Base-by-base conservation (phyloP, 495 filamentous ascomycete species). In the Pseudomonodictys pantanalensis region DNA sequence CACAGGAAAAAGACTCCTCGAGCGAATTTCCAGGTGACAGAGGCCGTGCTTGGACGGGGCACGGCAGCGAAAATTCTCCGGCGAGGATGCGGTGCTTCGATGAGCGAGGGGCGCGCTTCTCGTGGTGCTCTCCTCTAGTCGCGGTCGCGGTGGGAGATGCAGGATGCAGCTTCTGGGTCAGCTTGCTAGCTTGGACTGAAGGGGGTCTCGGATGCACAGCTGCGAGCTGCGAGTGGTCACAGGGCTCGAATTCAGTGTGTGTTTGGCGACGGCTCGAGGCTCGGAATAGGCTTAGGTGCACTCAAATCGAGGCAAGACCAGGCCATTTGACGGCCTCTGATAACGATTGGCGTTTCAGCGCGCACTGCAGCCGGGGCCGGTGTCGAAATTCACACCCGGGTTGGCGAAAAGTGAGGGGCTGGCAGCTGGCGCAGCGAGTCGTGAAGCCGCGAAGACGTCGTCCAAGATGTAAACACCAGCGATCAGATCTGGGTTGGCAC, bases 301-400 rank as follows among this genome's bases (percentile, higher is more conserved):
- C 51, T 62, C 59, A 56, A 48, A 56, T 22, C 52, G 59, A 62
- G 59, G 59, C 52, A 28, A 42, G 52, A 28, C 56, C 45, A 20
- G 51, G 49, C 48, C 58, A 61, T n/a, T 42, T 33, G 56, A 53
- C 29, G 47, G 56, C 56, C 56, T 53, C 38, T 39, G 52, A 62
- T 56, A 62, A 56, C 58, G 60, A 63, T 63, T 42, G 60, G 60
- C 60, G 59, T 62, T 55, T 56, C 52, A 49, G 25, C 15, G 48
- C 59, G 52, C 59, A 62, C 58, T 32, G 43, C 7, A 52, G 59
- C 59, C 43, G 52, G 51, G 50, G 58, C 58, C 58, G 45, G 28
- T 1, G n/a, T 17, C 44, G 47, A 62, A 56, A 56, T 50, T 50
- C 52, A 26, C 52, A 52, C 39, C 52, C 43, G 53, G 18, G 35